Evolutionary conservation across 345 rosid genomes (phyloP).

Genomic region (Cardiospermum halicacabum): DNA sequence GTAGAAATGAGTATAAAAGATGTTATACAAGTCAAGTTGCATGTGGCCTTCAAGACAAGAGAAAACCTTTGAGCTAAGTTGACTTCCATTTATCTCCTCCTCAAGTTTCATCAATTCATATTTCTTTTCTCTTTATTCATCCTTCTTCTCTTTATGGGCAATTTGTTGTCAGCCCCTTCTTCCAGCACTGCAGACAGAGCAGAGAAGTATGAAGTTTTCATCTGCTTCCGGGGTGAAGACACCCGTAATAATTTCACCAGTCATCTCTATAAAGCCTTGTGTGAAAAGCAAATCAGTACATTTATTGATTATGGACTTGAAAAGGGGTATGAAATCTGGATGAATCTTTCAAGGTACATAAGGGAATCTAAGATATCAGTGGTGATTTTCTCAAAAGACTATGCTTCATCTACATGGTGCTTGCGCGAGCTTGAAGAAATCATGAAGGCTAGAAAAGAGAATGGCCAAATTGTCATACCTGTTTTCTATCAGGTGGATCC

Average conservation of each 20-base stretch:
- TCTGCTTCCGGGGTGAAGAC: constrained; percentile 2
- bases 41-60: too few species aligned
- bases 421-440: not conserved
- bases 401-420: not conserved
- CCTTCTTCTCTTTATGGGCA: too few species aligned
- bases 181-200: too few species aligned
- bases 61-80: too few species aligned
- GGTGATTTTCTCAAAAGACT: not conserved
- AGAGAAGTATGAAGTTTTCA: not conserved
- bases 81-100: too few species aligned
- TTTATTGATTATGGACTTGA: not conserved
- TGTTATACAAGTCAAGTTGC: too few species aligned
- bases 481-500: not conserved
- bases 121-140: too few species aligned
- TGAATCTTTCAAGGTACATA: not conserved
- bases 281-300: not conserved
- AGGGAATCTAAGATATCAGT: not conserved
- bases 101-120: too few species aligned
- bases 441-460: not conserved
- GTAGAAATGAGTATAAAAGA: too few species aligned
- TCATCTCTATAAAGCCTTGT: not conserved
- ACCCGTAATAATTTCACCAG: not conserved
- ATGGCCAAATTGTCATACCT: constrained; percentile 6
- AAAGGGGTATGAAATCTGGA: not conserved
- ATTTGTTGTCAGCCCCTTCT: too few species aligned